phyloP scores from a whole-genome alignment of 192 early-diverging fungal species.

The Coemansia nantahalensis region DNA sequence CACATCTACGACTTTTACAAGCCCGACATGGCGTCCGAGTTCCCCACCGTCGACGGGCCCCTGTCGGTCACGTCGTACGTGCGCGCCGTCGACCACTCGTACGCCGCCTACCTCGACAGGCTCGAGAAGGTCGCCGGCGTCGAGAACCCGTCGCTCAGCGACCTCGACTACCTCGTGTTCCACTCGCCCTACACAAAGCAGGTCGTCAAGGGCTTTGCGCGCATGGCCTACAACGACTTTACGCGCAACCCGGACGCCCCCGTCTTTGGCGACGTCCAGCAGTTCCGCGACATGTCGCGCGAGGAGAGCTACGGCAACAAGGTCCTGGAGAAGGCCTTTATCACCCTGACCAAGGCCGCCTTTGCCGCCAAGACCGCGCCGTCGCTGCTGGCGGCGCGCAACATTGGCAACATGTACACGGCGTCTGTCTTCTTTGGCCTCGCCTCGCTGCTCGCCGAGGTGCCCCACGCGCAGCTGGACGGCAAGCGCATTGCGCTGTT shows the following conservation, averaged over 20 bases:
- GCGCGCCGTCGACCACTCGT: constrained; percentile 86
- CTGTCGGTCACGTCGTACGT: constrained; percentile 92
- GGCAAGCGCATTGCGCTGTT: constrained; percentile 88
- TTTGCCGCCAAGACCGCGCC: constrained; percentile 78
- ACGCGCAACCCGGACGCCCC: constrained; percentile 67
- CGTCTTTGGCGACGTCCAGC: constrained; percentile 56
- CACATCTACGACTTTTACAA: constrained; percentile 99
- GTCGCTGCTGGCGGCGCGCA: constrained; percentile 73
- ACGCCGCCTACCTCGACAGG: constrained; percentile 79
- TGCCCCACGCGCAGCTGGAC: constrained; percentile 63
- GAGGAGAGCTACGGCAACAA: constrained; percentile 82
- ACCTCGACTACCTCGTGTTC: constrained; percentile 83
- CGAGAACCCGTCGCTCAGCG: constrained; percentile 43
- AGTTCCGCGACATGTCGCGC: constrained; percentile 57
- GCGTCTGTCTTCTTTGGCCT: constrained; percentile 75
- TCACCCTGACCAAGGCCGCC: constrained; percentile 70
- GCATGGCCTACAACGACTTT: constrained; percentile 93
- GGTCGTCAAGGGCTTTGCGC: constrained; percentile 91
- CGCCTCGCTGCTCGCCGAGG: constrained; percentile 73
- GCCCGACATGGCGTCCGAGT: constrained; percentile 96
- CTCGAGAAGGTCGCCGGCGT: constrained; percentile 47
- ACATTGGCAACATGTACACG: constrained; percentile 95
- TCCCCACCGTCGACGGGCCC: constrained; percentile 95
- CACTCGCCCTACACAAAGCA: constrained; percentile 99
- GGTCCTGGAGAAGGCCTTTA: constrained; percentile 90